Percentiles rank a stretch among this genome's conserved stretches.
These are phyloP conservation scores for Xylaria telfairii DNA, from an alignment of 495 filamentous ascomycete species.

Conservation along the genomic window DNA sequence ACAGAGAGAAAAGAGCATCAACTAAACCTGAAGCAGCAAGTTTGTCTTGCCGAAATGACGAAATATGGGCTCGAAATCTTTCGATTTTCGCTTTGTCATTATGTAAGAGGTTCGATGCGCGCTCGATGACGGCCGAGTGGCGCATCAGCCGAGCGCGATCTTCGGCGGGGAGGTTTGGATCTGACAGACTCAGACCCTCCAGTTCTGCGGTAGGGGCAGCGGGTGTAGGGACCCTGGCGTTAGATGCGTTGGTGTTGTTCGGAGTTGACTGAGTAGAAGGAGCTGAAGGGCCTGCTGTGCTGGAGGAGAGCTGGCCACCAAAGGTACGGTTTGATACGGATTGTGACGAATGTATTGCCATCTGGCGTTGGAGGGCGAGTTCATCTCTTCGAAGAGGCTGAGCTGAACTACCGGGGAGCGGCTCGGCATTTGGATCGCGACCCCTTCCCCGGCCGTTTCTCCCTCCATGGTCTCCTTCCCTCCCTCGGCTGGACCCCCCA, in stretches of 20 bases:
- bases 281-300: slow-evolving; percentile 25
- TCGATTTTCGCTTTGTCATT: slow-evolving; percentile 73
- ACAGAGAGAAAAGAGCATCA: slow-evolving; percentile 79
- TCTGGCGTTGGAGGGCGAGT: slow-evolving; percentile 88
- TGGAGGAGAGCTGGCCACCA: slow-evolving; percentile 74
- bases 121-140: slow-evolving; percentile 80
- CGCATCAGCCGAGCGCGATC: slow-evolving; percentile 81
- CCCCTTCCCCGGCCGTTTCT: slow-evolving; percentile 58
- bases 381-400: slow-evolving; percentile 87
- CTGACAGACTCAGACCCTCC: slow-evolving; percentile 47
- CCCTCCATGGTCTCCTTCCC: slow-evolving; percentile 34
- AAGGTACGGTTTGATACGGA: slow-evolving; percentile 78
- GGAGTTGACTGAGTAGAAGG: slow-evolving; percentile 26
- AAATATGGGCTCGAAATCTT: slow-evolving; percentile 79
- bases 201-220: slow-evolving; percentile 34
- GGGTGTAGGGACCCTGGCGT: slow-evolving; percentile 25
- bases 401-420: slow-evolving; percentile 76
- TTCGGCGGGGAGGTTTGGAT: slow-evolving; percentile 64
- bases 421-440: slow-evolving; percentile 72
- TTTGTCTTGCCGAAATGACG: slow-evolving; percentile 69
- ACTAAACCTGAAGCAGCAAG: slow-evolving; percentile 77
- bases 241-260: slow-evolving; percentile 9
- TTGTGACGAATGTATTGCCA: slow-evolving; percentile 88
- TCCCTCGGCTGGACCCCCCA: slow-evolving; percentile 46
- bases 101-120: slow-evolving; percentile 78